Evolutionary conservation across 208 protist genomes (phyloP).

Genomic region (Leishmania arabica): DNA sequence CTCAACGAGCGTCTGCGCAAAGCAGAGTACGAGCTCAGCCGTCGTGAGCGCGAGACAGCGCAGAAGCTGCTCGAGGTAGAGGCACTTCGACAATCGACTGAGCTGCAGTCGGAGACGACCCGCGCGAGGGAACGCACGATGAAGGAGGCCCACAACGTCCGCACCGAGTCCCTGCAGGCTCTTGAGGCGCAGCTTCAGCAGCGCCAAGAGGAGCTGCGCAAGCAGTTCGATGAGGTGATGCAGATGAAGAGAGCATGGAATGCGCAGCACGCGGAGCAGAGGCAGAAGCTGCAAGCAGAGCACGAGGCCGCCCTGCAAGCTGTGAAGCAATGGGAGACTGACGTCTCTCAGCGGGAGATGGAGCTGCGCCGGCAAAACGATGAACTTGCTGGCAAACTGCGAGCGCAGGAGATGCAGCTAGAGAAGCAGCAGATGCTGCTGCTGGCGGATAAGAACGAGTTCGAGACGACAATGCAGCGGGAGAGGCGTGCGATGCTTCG

Average conservation of each 20-base stretch:
- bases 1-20: slow-evolving; percentile 45
- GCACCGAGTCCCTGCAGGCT: slow-evolving; percentile 35
- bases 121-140: slow-evolving; percentile 36
- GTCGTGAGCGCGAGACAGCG: slow-evolving; percentile 43
- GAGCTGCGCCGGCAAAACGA: slow-evolving; percentile 26
- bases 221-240: slow-evolving; percentile 29
- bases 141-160: slow-evolving; percentile 34
- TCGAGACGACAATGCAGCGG: slow-evolving; percentile 39
- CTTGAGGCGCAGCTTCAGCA: slow-evolving; percentile 44
- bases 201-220: slow-evolving; percentile 42
- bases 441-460: slow-evolving; percentile 35
- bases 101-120: slow-evolving; percentile 28
- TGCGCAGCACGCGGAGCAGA: slow-evolving; percentile 22
- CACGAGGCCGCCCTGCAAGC: slow-evolving; percentile 33
- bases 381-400: slow-evolving; percentile 32
- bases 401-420: slow-evolving; percentile 43
- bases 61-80: slow-evolving; percentile 50
- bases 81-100: slow-evolving; percentile 32
- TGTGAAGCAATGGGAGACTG: slow-evolving; percentile 22
- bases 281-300: slow-evolving; percentile 47
- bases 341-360: slow-evolving; percentile 19
- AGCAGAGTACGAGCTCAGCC: slow-evolving; percentile 48
- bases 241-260: slow-evolving; percentile 35
- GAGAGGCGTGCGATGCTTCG: slow-evolving; percentile 43
- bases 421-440: slow-evolving; percentile 44